phyloP scores from a whole-genome alignment of 345 rosid genomes.

The Nephelium lappaceum region DNA sequence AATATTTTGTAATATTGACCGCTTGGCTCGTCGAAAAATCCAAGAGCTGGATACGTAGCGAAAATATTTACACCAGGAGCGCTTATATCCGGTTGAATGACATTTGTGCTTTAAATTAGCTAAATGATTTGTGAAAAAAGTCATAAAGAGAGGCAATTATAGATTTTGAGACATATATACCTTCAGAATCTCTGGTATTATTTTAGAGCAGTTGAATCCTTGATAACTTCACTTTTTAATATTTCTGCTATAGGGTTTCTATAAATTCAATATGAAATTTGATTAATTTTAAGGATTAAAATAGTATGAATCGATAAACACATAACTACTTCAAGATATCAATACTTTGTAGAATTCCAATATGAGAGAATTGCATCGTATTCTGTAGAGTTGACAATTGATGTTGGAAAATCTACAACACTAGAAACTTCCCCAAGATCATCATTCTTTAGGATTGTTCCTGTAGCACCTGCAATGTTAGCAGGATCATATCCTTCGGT shows the following conservation, averaged over 20 bases:
- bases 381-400: constrained; percentile 3
- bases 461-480: constrained; percentile 24
- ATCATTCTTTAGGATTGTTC: constrained; percentile 26
- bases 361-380: constrained; percentile 26
- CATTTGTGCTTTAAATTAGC: background rate
- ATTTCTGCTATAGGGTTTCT: constrained; percentile 24
- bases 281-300: background rate
- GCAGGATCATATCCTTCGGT: background rate
- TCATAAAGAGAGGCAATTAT: no score
- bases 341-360: constrained; percentile 35
- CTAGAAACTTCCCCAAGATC: background rate
- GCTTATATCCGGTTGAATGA: constrained; percentile 43
- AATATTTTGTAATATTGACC: constrained; percentile 30
- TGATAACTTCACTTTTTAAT: constrained; percentile 33
- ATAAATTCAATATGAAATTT: background rate
- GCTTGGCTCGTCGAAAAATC: constrained; percentile 18
- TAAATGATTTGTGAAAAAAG: background rate
- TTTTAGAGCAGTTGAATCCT: constrained; percentile 41
- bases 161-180: background rate
- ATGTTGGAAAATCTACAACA: constrained; percentile 31
- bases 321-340: background rate
- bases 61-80: constrained; percentile 52
- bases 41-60: constrained; percentile 43
- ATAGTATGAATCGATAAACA: background rate
- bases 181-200: constrained; percentile 26